Conservation (phyloP, 2,329 filamentous ascomycete genomes). For the Neopestalotiopsis sp. region DNA sequence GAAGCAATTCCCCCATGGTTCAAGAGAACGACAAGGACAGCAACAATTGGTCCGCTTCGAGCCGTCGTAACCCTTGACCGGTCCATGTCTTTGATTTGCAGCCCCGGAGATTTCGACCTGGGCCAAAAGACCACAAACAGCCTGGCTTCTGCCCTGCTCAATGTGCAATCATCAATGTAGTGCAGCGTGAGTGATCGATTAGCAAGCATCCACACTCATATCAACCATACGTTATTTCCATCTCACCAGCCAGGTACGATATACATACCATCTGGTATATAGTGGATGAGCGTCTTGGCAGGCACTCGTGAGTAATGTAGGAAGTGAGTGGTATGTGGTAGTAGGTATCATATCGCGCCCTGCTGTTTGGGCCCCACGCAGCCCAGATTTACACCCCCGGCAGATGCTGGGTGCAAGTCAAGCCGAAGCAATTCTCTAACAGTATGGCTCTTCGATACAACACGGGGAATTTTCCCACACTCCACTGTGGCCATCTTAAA, state of each 20-base stretch:
- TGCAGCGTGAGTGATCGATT: not conserved
- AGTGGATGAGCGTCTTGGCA: slow-evolving; percentile 6
- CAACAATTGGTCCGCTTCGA: not conserved
- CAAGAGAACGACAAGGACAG: not conserved
- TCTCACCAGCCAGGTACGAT: not conserved
- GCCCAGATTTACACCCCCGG: slow-evolving; percentile 22
- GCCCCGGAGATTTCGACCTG: not conserved
- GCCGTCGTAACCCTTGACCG: not conserved
- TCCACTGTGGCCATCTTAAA: slow-evolving; percentile 20
- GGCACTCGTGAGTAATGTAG: not conserved
- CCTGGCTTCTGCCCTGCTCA: not conserved
- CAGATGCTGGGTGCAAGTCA: slow-evolving; percentile 37
- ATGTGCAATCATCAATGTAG: not conserved
- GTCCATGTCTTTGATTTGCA: slow-evolving; percentile 3
- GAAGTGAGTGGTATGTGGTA: not conserved
- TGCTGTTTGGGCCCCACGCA: not conserved
- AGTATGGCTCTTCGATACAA: slow-evolving; percentile 32
- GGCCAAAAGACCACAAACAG: not conserved
- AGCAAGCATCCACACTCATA: not conserved
- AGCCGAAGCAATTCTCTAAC: slow-evolving; percentile 45
- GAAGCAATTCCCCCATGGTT: not conserved
- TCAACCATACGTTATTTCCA: not conserved
- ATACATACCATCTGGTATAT: not conserved
- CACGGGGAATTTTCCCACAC: slow-evolving; percentile 30
- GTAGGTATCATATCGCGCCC: not conserved